phyloP scores from a whole-genome alignment of 305 asterid species.

The Rubia peregrina region DNA sequence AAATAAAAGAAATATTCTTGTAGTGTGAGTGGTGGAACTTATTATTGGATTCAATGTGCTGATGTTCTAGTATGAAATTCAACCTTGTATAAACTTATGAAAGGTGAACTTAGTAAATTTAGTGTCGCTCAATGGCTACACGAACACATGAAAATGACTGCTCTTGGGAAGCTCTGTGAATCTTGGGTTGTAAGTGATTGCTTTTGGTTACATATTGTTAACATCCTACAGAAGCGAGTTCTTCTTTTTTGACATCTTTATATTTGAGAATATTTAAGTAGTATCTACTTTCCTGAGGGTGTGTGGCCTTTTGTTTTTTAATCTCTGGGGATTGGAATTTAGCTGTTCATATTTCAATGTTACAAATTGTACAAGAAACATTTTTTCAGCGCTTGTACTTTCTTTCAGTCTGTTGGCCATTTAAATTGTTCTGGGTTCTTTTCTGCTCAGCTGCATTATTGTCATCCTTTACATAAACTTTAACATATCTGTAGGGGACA shows the following conservation, averaged over 20 bases:
- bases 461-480: slow-evolving; percentile 24
- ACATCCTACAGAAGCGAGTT: not conserved
- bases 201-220: slow-evolving; percentile 1
- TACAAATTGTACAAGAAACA: not conserved
- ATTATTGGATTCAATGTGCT: slow-evolving; percentile 1
- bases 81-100: not conserved
- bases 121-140: not conserved
- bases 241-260: not conserved
- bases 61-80: not conserved
- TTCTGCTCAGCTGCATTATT: slow-evolving; percentile 26
- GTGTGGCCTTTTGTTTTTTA: not conserved
- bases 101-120: not conserved
- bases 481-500: slow-evolving; percentile 54
- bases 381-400: not conserved
- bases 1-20: not conserved
- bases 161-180: not conserved
- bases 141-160: not conserved
- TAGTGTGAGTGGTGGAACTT: slow-evolving; percentile 2
- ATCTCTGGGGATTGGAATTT: not conserved
- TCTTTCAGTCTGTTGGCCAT: not conserved
- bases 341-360: not conserved
- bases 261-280: not conserved
- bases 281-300: slow-evolving; percentile 5
- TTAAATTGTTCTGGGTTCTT: slow-evolving; percentile 5
- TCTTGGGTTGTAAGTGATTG: not conserved